phyloP scores from a whole-genome alignment of 306 rosid genomes.

The Pterocarpus macrocarpus region DNA sequence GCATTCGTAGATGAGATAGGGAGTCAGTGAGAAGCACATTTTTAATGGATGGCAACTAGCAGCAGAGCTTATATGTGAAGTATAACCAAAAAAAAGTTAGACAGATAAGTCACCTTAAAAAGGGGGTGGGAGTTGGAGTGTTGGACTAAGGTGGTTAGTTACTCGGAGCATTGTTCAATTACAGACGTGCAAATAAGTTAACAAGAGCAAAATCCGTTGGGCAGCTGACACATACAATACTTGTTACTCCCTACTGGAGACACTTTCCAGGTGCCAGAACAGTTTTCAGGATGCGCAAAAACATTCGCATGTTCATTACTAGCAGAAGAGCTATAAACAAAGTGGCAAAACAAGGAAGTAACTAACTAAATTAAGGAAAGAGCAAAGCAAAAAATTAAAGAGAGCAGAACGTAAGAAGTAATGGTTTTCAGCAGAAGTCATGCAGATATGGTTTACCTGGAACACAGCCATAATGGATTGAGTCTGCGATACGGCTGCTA shows the following conservation, averaged over 20 bases:
- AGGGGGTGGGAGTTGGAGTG: too few species aligned
- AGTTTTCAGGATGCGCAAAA: background rate
- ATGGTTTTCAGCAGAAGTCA: background rate
- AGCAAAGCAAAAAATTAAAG: background rate
- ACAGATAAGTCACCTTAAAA: too few species aligned
- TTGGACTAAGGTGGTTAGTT: slow-evolving; percentile 2
- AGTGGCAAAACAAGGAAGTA: background rate
- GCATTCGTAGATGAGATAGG: background rate
- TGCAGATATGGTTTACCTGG: slow-evolving; percentile 46
- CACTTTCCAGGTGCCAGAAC: slow-evolving; percentile 7
- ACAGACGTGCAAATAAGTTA: background rate
- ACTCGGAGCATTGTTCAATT: slow-evolving; percentile 1
- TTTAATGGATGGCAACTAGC: background rate
- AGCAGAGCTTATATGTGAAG: background rate
- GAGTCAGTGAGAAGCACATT: background rate
- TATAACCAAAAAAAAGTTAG: background rate
- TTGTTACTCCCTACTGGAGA: slow-evolving; percentile 20
- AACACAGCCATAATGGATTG: slow-evolving; percentile 53
- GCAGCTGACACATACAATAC: background rate
- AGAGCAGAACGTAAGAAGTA: background rate
- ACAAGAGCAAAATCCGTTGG: background rate
- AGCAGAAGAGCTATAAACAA: background rate
- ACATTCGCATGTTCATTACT: background rate
- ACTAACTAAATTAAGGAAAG: background rate
- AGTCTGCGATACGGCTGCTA: slow-evolving; percentile 42